A percentile compares a stretch with the other conserved stretches of the same genome.
phyloP scores from a whole-genome alignment of 2,329 filamentous ascomycete genomes.

The Hypoxylon sp. region DNA sequence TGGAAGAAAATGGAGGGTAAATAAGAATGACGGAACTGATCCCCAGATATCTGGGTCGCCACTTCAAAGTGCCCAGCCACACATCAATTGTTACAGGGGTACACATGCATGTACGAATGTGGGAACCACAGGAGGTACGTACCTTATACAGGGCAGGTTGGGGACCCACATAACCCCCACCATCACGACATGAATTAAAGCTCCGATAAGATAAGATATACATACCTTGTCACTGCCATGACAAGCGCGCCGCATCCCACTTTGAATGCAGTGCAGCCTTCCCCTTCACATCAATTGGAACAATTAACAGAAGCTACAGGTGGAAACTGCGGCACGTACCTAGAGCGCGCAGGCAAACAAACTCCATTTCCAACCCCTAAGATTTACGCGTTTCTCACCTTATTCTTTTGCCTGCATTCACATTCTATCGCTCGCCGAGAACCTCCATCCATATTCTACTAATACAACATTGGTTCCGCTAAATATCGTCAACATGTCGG shows the following conservation, averaged over 20 bases:
- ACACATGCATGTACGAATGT: too few relatives aligned
- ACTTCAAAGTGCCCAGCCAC: constrained; percentile 35
- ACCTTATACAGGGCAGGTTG: not conserved
- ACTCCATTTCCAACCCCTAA: not conserved
- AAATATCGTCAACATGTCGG: constrained; percentile 72
- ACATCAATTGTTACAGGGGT: constrained; percentile 9
- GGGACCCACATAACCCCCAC: constrained; percentile 18
- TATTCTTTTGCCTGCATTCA: not conserved
- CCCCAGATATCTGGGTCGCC: constrained; percentile 26
- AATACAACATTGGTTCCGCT: constrained; percentile 9
- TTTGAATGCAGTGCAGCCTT: constrained; percentile 10
- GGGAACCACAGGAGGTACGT: not conserved
- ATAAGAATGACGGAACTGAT: constrained; percentile 2
- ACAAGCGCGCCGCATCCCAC: not conserved
- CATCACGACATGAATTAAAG: constrained; percentile 6
- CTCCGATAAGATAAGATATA: constrained; percentile 34
- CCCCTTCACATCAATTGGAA: not conserved
- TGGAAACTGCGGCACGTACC: not conserved
- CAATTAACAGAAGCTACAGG: constrained; percentile 8
- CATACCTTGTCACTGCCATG: not conserved
- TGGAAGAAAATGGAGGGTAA: too few relatives aligned
- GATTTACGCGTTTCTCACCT: not conserved
- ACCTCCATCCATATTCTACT: not conserved
- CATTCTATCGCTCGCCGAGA: constrained; percentile 5
- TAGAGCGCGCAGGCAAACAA: not conserved